Conservation (phyloP, 257 asterid species). For the Asclepias syriaca region DNA sequence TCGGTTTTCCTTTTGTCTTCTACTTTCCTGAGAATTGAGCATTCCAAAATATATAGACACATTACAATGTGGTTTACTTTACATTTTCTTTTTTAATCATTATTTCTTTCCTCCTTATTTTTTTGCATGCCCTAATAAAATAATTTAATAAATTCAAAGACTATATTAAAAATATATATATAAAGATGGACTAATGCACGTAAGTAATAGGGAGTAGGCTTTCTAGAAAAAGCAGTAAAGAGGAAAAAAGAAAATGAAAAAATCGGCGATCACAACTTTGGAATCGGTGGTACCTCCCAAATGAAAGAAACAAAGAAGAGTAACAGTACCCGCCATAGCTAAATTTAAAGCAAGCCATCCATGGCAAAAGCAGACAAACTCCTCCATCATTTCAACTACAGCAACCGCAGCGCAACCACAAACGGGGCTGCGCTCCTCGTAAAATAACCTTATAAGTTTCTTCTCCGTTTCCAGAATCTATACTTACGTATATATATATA, state of each 20-base stretch:
- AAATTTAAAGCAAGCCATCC: no score
- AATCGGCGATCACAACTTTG: slow-evolving; percentile 9
- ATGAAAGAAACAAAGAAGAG: slow-evolving; percentile 16
- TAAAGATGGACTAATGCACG: no score
- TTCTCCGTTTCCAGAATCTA: no score
- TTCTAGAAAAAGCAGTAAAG: slow-evolving; percentile 6
- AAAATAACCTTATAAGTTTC: no score
- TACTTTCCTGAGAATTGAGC: neutral
- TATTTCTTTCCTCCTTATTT: neutral
- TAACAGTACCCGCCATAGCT: neutral
- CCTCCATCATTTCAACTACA: slow-evolving; percentile 25
- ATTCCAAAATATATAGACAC: neutral
- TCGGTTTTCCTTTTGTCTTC: neutral
- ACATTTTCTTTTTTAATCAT: neutral
- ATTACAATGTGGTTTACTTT: neutral
- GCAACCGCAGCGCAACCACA: slow-evolving; percentile 2
- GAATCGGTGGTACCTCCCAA: slow-evolving; percentile 5
- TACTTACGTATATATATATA: no score
- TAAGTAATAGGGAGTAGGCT: no score
- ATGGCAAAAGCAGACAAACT: slow-evolving; percentile 8
- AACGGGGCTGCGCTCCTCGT: neutral
- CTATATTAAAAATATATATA: no score
- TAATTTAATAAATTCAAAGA: no score
- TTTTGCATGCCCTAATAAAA: neutral
- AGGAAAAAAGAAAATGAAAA: neutral